Evolutionary conservation across 140 eudicot species (phyloP).

Genomic region (Erigeron philadelphicus): DNA sequence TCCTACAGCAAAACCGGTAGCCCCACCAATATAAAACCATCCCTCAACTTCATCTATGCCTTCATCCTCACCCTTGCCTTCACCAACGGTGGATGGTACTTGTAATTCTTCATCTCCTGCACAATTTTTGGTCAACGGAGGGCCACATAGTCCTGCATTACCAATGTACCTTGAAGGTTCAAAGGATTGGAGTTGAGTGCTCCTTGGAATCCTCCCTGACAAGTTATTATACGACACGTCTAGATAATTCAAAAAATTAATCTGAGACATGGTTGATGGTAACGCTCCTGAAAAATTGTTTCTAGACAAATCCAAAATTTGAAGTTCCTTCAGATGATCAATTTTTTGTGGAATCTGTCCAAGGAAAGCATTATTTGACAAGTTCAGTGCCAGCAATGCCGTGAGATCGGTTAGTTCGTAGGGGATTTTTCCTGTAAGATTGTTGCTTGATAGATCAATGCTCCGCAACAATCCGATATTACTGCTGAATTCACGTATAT

Average conservation of each 20-base stretch:
- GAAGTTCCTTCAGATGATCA: constrained; percentile 18
- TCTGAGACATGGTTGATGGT: constrained; percentile 18
- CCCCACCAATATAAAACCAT: constrained; percentile 21
- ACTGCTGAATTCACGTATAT: constrained; percentile 19
- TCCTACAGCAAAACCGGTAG: constrained; percentile 20
- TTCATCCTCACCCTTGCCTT: constrained; percentile 7
- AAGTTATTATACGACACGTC: constrained; percentile 30
- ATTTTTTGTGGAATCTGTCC: constrained; percentile 22
- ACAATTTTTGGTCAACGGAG: constrained; percentile 20
- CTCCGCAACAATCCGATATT: constrained; percentile 21
- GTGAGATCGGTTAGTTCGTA: constrained; percentile 17
- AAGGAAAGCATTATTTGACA: constrained; percentile 22
- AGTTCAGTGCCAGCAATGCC: constrained; percentile 15
- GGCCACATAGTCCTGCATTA: constrained; percentile 32
- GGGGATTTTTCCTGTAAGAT: constrained; percentile 21
- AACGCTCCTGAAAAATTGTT: constrained; percentile 28
- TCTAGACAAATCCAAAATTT: constrained; percentile 26
- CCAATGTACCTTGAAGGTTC: constrained; percentile 25
- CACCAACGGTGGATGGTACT: not conserved
- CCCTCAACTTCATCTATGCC: constrained; percentile 2
- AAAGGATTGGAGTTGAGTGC: constrained; percentile 36
- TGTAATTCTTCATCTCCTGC: constrained; percentile 7
- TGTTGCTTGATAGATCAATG: constrained; percentile 35
- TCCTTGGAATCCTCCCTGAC: constrained; percentile 29
- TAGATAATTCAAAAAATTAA: constrained; percentile 16